Conservation (phyloP, 345 rosid genomes). For the Rhizophora mangle region DNA sequence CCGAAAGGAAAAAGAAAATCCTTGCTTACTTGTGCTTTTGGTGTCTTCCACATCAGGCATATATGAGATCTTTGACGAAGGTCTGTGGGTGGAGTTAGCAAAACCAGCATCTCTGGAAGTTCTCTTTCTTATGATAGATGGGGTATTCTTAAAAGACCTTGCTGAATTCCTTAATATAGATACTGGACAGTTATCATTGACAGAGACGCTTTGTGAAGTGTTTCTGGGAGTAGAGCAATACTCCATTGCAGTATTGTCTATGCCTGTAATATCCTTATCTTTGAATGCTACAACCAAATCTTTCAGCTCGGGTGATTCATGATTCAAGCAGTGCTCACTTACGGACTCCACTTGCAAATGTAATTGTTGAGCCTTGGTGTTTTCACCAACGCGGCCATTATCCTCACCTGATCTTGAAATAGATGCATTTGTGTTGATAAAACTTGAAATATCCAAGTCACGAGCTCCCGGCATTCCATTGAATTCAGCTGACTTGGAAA, state of each 20-base stretch:
- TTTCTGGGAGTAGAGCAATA: conserved; percentile 5
- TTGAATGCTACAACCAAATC: neutral
- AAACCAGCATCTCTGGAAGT: neutral
- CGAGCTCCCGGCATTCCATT: neutral
- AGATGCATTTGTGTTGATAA: neutral
- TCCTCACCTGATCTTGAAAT: neutral
- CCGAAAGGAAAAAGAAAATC: neutral
- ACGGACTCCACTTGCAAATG: conserved; percentile 1
- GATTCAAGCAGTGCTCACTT: conserved; percentile 8
- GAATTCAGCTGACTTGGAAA: neutral
- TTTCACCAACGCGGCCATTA: neutral
- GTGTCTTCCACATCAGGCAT: neutral
- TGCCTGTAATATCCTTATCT: neutral
- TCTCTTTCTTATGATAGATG: conserved; percentile 26
- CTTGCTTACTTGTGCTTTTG: neutral
- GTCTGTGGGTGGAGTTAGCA: conserved; percentile 5
- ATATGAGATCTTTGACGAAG: conserved; percentile 5
- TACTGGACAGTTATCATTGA: conserved; percentile 13
- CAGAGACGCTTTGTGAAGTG: neutral
- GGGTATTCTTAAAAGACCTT: conserved; percentile 24
- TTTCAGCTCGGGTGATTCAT: neutral
- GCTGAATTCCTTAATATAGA: conserved; percentile 22
- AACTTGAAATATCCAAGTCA: neutral
- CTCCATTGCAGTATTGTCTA: neutral
- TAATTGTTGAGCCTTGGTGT: conserved; percentile 3